Evolutionary conservation across 2,329 filamentous ascomycete species (phyloP).

Genomic region (Claviceps pazoutovae): DNA sequence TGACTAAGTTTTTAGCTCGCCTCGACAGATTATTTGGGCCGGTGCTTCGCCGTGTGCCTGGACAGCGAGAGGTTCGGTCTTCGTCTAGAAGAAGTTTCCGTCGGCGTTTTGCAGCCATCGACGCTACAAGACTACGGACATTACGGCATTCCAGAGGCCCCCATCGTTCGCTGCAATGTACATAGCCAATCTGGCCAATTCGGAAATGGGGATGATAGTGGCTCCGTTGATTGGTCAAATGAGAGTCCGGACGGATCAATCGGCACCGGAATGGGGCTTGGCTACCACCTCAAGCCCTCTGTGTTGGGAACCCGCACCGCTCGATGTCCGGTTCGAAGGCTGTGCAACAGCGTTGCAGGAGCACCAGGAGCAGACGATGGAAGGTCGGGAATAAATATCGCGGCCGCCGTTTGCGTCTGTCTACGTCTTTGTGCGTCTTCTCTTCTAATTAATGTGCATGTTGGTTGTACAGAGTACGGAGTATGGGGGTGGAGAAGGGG

Average conservation of each 20-base stretch:
- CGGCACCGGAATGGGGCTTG: slow-evolving; percentile 2
- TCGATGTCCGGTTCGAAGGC: no score
- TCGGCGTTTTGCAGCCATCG: neutral
- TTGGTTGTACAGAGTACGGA: no score
- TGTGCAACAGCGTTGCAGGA: no score
- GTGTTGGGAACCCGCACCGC: no score
- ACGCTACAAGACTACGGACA: neutral
- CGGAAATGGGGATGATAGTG: slow-evolving; percentile 4
- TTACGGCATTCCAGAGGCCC: neutral
- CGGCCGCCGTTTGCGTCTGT: neutral
- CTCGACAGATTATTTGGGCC: no score
- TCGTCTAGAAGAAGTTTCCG: no score
- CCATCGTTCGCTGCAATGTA: neutral
- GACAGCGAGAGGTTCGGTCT: no score
- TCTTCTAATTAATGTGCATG: no score
- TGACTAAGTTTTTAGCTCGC: no score
- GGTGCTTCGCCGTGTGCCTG: no score
- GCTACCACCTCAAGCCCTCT: no score
- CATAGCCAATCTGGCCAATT: neutral
- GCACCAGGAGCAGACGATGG: no score
- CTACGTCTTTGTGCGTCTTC: neutral
- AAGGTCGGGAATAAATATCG: slow-evolving; percentile 4
- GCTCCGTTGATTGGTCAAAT: slow-evolving; percentile 4
- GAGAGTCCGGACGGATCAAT: slow-evolving; percentile 4
- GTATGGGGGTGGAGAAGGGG: neutral